These are phyloP conservation scores for Metschnikowia bowlesiae DNA, from an alignment of 805 yeast genomes.

Conservation along the genomic window DNA sequence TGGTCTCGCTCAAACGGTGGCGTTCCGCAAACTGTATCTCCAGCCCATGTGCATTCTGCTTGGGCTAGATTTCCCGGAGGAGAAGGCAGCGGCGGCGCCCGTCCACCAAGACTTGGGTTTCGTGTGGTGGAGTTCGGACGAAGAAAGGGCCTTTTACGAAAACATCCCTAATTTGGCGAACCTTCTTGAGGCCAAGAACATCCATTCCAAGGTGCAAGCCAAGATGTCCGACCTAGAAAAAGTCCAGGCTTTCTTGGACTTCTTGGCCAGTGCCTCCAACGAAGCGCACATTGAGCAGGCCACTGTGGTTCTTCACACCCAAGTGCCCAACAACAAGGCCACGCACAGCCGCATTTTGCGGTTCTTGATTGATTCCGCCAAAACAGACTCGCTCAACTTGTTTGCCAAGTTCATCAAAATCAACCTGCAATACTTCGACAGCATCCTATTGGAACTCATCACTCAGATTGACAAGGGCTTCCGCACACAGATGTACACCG, in stretches of 20 bases:
- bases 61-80: slow-evolving; percentile 6
- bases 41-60: slow-evolving; percentile 9
- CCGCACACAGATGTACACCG: slow-evolving; percentile 52
- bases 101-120: neutral
- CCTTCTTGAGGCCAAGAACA: slow-evolving; percentile 21
- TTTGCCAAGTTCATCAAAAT: slow-evolving; percentile 70
- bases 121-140: slow-evolving; percentile 59
- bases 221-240: slow-evolving; percentile 32
- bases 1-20: slow-evolving; percentile 3
- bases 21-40: slow-evolving; percentile 4
- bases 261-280: slow-evolving; percentile 40
- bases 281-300: slow-evolving; percentile 49
- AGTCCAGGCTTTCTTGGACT: slow-evolving; percentile 40
- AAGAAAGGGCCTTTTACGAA: slow-evolving; percentile 61
- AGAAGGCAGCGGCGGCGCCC: slow-evolving; percentile 19
- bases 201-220: neutral
- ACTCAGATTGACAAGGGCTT: slow-evolving; percentile 55
- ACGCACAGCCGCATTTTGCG: slow-evolving; percentile 57
- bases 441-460: slow-evolving; percentile 49
- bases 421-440: slow-evolving; percentile 45
- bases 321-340: slow-evolving; percentile 65
- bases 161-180: slow-evolving; percentile 43
- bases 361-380: slow-evolving; percentile 46
- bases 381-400: slow-evolving; percentile 42
- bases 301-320: slow-evolving; percentile 44